Percentiles rank a stretch among this genome's conserved stretches.
Evolutionary conservation across 2,329 filamentous ascomycete species (phyloP).

Genomic region (Diaporthe australafricana): DNA sequence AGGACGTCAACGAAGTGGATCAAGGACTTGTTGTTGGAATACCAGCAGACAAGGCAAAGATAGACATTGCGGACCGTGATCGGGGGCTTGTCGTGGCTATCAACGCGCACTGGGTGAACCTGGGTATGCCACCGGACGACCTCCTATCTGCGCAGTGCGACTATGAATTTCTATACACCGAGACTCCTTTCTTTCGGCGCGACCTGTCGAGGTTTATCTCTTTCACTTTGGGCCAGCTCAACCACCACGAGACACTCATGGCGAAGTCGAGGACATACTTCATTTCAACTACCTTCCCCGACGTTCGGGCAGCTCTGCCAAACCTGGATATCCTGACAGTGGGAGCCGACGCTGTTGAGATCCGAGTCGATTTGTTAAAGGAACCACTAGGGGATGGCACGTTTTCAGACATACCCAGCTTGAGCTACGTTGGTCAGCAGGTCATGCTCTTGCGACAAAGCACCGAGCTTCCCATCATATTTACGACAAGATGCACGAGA

Average conservation of each 20-base stretch:
- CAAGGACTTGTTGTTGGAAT: conserved; percentile 77
- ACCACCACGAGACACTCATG: conserved; percentile 81
- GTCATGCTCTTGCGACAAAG: conserved; percentile 85
- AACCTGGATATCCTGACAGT: conserved; percentile 91
- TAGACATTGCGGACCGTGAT: conserved; percentile 69
- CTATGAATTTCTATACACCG: conserved; percentile 88
- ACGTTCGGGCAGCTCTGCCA: conserved; percentile 83
- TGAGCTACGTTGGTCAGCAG: conserved; percentile 88
- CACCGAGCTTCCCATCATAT: conserved; percentile 90
- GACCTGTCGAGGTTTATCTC: conserved; percentile 84
- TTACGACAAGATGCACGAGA: conserved; percentile 83
- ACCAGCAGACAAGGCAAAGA: conserved; percentile 65
- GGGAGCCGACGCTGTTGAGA: conserved; percentile 86
- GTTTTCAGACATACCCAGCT: conserved; percentile 76
- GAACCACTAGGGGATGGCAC: conserved; percentile 74
- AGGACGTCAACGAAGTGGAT: conserved; percentile 64
- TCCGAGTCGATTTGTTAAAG: conserved; percentile 83
- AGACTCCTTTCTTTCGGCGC: conserved; percentile 76
- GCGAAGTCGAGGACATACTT: conserved; percentile 84
- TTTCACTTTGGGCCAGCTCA: conserved; percentile 82
- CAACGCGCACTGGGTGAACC: conserved; percentile 80
- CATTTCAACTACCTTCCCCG: conserved; percentile 89
- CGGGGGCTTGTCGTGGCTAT: conserved; percentile 73
- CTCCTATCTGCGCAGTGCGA: conserved; percentile 77
- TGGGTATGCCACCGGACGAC: conserved; percentile 76